These are phyloP conservation scores for Hyaloscypha finlandica DNA, from an alignment of 495 filamentous ascomycete genomes.

Conservation along the genomic window DNA sequence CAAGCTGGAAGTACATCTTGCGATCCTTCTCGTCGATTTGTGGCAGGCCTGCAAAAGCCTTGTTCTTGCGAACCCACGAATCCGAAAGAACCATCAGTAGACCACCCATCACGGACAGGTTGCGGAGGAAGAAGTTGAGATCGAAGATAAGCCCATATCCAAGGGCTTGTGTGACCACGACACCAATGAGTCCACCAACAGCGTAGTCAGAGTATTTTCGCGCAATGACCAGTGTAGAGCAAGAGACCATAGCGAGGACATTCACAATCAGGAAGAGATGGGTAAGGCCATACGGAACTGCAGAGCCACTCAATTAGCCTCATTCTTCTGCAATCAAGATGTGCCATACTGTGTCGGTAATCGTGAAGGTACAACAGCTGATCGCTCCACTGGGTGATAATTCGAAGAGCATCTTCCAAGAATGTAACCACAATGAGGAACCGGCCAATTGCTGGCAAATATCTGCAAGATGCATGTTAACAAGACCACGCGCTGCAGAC, in stretches of 20 bases:
- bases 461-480: slow-evolving; percentile 53
- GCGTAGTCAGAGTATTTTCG: slow-evolving; percentile 92
- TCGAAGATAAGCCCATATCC: slow-evolving; percentile 99
- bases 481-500: neutral
- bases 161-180: slow-evolving; percentile 93
- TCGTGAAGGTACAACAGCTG: slow-evolving; percentile 92
- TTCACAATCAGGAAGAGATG: slow-evolving; percentile 93
- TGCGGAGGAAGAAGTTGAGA: slow-evolving; percentile 99
- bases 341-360: slow-evolving; percentile 83
- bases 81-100: slow-evolving; percentile 97
- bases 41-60: slow-evolving; percentile 92
- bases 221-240: slow-evolving; percentile 82
- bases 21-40: slow-evolving; percentile 97
- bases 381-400: slow-evolving; percentile 97
- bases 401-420: slow-evolving; percentile 92
- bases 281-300: slow-evolving; percentile 87
- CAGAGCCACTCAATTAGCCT: slow-evolving; percentile 10
- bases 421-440: slow-evolving; percentile 99
- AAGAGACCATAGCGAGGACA: slow-evolving; percentile 83
- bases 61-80: slow-evolving; percentile 95
- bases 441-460: slow-evolving; percentile 90
- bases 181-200: slow-evolving; percentile 83
- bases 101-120: slow-evolving; percentile 94
- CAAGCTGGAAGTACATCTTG: slow-evolving; percentile 99
- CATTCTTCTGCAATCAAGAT: slow-evolving; percentile 17